Evolutionary conservation across 163 green algal species (phyloP).

Genomic region (Chlamydomonas reinhardtii): DNA sequence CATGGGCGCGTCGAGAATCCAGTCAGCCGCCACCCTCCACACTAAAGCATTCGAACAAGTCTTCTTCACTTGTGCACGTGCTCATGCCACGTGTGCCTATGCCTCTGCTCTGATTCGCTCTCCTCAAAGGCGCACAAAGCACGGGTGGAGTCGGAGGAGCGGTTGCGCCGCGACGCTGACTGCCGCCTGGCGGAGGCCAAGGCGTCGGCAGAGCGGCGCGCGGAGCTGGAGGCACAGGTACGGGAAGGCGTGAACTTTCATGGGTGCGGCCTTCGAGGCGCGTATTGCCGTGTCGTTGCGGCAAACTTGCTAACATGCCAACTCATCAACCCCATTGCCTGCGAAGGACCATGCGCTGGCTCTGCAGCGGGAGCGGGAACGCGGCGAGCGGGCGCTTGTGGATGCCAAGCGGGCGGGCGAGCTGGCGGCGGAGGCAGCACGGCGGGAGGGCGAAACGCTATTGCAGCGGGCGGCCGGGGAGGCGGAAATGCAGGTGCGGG

Average conservation of each 20-base stretch:
- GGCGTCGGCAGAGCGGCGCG: not conserved
- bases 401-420: not conserved
- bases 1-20: no score
- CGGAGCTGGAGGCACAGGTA: not conserved
- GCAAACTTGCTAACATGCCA: no score
- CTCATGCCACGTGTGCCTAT: no score
- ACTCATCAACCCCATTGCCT: no score
- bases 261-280: no score
- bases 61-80: no score
- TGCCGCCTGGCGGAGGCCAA: not conserved
- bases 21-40: no score
- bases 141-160: not conserved
- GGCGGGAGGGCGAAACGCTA: slow-evolving; percentile 17
- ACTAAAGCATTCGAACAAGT: no score
- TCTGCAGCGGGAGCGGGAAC: slow-evolving; percentile 31
- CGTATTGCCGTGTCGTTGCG: no score
- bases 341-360: slow-evolving; percentile 15
- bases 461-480: not conserved
- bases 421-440: not conserved
- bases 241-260: not conserved
- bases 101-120: not conserved
- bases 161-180: not conserved
- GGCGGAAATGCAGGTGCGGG: slow-evolving; percentile 17
- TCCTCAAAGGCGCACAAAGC: not conserved
- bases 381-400: not conserved